These are phyloP conservation scores for Russula abietina DNA, from an alignment of 768 basidiomycete species.

Conservation along the genomic window DNA sequence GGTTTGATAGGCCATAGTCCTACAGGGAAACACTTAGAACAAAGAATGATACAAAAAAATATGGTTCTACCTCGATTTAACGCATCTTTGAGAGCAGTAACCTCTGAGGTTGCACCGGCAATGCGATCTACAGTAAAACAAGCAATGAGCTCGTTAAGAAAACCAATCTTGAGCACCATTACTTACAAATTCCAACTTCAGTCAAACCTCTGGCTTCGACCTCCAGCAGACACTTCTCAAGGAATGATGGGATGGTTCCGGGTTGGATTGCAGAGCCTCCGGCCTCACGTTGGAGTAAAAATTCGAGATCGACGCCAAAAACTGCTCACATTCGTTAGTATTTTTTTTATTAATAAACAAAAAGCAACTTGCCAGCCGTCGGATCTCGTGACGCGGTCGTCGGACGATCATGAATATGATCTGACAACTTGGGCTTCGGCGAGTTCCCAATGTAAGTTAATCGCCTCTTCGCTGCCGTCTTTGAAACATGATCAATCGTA, in stretches of 20 bases:
- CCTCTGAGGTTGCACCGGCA: slow-evolving; percentile 67
- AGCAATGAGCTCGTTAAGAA: slow-evolving; percentile 1
- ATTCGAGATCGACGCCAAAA: slow-evolving; percentile 72
- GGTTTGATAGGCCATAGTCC: slow-evolving; percentile 56
- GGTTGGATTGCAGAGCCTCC: slow-evolving; percentile 42
- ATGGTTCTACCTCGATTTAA: slow-evolving; percentile 58
- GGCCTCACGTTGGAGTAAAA: slow-evolving; percentile 61
- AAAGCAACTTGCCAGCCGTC: slow-evolving; percentile 52
- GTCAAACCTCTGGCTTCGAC: slow-evolving; percentile 70
- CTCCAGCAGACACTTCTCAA: slow-evolving; percentile 60
- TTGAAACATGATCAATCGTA: slow-evolving; percentile 63
- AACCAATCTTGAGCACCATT: not conserved
- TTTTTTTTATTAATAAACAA: not conserved
- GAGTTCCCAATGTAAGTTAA: slow-evolving; percentile 74
- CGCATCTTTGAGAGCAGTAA: slow-evolving; percentile 62
- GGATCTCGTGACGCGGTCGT: slow-evolving; percentile 60
- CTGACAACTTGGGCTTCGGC: slow-evolving; percentile 66
- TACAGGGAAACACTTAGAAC: slow-evolving; percentile 26
- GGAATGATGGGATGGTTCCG: slow-evolving; percentile 58
- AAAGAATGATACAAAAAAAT: not conserved
- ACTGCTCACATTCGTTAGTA: slow-evolving; percentile 22
- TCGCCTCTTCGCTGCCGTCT: slow-evolving; percentile 68
- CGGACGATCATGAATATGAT: slow-evolving; percentile 63
- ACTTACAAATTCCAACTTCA: slow-evolving; percentile 79
- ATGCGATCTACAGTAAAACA: slow-evolving; percentile 68